Evolutionary conservation across 192 early-diverging fungal genomes (phyloP).

Genomic region (Backusella psychrophila): DNA sequence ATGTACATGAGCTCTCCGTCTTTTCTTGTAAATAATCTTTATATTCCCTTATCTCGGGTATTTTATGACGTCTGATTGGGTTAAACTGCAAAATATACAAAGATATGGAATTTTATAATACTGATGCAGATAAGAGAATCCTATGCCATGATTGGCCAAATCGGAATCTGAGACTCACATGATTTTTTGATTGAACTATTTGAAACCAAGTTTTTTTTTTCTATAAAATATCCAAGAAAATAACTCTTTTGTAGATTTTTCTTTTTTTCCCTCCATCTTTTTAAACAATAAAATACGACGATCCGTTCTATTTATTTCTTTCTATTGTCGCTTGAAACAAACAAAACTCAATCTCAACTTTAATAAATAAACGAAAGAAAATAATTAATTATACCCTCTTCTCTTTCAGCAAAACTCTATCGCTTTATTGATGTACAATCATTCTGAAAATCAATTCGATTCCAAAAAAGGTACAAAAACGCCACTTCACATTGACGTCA

Average conservation of each 20-base stretch:
- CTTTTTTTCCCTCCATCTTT: constrained; percentile 7
- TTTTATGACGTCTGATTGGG: constrained; percentile 13
- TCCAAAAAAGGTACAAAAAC: not conserved
- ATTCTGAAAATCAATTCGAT: constrained; percentile 2
- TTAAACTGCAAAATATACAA: constrained; percentile 9
- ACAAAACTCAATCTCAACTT: not conserved
- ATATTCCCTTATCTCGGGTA: constrained; percentile 12
- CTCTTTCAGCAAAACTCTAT: not conserved
- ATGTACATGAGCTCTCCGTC: not conserved
- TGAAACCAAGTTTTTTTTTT: not conserved
- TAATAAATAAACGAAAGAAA: not conserved
- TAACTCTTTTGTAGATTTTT: not conserved
- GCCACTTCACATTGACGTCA: constrained; percentile 25
- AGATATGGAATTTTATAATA: constrained; percentile 13
- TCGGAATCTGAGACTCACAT: constrained; percentile 12
- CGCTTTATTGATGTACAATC: constrained; percentile 8
- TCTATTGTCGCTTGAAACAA: constrained; percentile 2
- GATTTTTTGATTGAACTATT: not conserved
- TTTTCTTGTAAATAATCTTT: not conserved
- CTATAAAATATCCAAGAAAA: not conserved
- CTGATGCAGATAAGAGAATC: constrained; percentile 21
- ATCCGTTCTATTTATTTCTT: constrained; percentile 15
- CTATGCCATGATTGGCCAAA: not conserved
- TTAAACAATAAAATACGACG: not conserved
- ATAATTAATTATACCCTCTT: not conserved